Conservation (phyloP, 805 yeast genomes). For the Starmerella stellata region DNA sequence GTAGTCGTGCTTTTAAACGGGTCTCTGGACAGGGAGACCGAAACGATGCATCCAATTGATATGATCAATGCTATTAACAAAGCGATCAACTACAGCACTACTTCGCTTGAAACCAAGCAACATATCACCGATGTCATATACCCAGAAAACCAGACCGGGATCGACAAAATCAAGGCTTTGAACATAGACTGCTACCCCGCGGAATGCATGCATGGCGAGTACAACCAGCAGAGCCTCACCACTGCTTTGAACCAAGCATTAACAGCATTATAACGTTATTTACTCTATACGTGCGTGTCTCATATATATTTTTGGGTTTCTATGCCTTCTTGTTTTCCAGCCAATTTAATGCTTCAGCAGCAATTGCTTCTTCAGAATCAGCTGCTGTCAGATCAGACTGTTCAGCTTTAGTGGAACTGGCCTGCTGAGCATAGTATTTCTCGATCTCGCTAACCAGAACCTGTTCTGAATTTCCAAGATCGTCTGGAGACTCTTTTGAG, state of each 20-base stretch:
- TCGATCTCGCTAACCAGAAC: too few relatives aligned
- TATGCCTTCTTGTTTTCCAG: too few relatives aligned
- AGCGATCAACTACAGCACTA: slow-evolving; percentile 36
- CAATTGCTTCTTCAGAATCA: too few relatives aligned
- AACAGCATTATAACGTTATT: too few relatives aligned
- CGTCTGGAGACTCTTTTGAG: slow-evolving; percentile 33
- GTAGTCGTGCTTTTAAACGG: slow-evolving; percentile 57
- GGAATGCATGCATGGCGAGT: slow-evolving; percentile 6
- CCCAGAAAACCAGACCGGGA: slow-evolving; percentile 3
- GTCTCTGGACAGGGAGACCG: slow-evolving; percentile 60
- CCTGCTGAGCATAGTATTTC: too few relatives aligned
- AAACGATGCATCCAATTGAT: slow-evolving; percentile 41
- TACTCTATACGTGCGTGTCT: too few relatives aligned
- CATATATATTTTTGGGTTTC: too few relatives aligned
- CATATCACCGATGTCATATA: slow-evolving; percentile 47
- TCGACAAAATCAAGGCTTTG: not conserved
- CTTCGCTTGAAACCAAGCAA: not conserved
- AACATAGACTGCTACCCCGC: slow-evolving; percentile 3
- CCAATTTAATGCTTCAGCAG: too few relatives aligned
- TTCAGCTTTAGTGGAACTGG: too few relatives aligned
- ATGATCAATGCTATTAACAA: slow-evolving; percentile 39
- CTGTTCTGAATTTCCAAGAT: too few relatives aligned
- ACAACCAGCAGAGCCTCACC: slow-evolving; percentile 2
- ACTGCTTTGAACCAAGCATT: too few relatives aligned
- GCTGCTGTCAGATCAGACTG: too few relatives aligned